Percentiles rank a stretch among this genome's conserved stretches.
These are phyloP conservation scores for Cutaneotrichosporon dermatis DNA, from an alignment of 1,284 basidiomycete genomes.

Conservation along the genomic window DNA sequence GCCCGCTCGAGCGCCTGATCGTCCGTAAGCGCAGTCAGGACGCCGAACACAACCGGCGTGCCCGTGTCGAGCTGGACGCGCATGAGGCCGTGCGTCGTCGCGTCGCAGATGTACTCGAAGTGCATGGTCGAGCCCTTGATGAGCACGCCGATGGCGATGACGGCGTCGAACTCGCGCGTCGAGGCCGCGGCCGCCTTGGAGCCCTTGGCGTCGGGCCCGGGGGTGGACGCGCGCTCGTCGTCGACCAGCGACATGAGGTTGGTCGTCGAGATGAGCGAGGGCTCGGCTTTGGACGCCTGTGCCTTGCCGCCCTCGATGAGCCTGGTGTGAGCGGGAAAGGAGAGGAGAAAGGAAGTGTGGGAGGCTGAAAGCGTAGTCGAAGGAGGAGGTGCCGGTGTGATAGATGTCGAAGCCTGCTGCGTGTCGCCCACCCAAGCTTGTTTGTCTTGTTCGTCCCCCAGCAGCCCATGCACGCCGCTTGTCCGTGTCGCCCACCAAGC, in stretches of 20 bases:
- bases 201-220: slow-evolving; percentile 32
- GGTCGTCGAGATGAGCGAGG: slow-evolving; percentile 43
- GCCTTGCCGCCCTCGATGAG: slow-evolving; percentile 47
- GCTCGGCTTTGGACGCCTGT: slow-evolving; percentile 42
- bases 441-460: no score
- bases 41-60: slow-evolving; percentile 94
- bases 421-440: no score
- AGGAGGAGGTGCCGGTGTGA: no score
- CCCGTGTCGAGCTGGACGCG: slow-evolving; percentile 86
- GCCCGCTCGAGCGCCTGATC: slow-evolving; percentile 94
- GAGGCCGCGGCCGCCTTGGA: slow-evolving; percentile 46
- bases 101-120: slow-evolving; percentile 96
- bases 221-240: slow-evolving; percentile 49
- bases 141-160: slow-evolving; percentile 93
- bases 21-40: slow-evolving; percentile 86
- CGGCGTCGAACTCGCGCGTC: slow-evolving; percentile 77
- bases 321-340: slow-evolving; percentile 18
- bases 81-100: slow-evolving; percentile 90
- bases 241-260: slow-evolving; percentile 67
- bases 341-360: no score
- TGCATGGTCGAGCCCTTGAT: slow-evolving; percentile 98
- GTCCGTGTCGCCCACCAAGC: no score
- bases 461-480: no score
- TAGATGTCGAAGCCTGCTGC: no score
- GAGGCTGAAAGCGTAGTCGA: no score